Evolutionary conservation across 305 asterid species (phyloP).

Genomic region (Solanum aculeatissimum): DNA sequence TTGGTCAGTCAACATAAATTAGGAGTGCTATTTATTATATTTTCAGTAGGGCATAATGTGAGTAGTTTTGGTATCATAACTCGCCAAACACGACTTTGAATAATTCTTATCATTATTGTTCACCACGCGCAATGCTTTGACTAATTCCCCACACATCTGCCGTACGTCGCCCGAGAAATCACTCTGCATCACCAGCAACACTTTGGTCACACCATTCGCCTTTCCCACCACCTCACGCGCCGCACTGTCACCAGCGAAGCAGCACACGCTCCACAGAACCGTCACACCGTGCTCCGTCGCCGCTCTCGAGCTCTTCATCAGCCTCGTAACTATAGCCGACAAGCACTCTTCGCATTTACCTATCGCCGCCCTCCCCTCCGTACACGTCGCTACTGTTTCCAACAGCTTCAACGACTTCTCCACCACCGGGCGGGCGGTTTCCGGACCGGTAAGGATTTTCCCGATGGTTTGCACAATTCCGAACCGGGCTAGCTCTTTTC

Average conservation of each 20-base stretch:
- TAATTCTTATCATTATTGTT: background rate
- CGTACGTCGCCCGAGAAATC: slow-evolving; percentile 35
- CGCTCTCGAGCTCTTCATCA: slow-evolving; percentile 58
- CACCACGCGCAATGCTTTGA: slow-evolving; percentile 57
- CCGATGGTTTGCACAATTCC: slow-evolving; percentile 40
- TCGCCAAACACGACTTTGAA: slow-evolving; percentile 67
- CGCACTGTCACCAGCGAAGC: slow-evolving; percentile 38
- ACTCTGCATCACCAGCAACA: slow-evolving; percentile 86
- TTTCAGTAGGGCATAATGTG: slow-evolving; percentile 69
- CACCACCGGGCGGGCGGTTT: slow-evolving; percentile 15
- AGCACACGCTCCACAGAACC: slow-evolving; percentile 83
- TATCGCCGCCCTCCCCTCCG: slow-evolving; percentile 70
- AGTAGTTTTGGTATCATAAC: slow-evolving; percentile 73
- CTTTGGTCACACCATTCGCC: slow-evolving; percentile 68
- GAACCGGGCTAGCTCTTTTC: slow-evolving; percentile 55
- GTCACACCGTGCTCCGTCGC: slow-evolving; percentile 80
- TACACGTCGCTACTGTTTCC: slow-evolving; percentile 51
- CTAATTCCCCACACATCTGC: slow-evolving; percentile 72
- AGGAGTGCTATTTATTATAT: background rate
- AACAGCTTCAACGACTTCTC: slow-evolving; percentile 41
- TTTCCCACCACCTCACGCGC: slow-evolving; percentile 42
- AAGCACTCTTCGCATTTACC: slow-evolving; percentile 44
- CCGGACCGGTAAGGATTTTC: slow-evolving; percentile 34
- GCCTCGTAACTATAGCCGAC: slow-evolving; percentile 42
- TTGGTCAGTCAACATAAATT: slow-evolving; percentile 5